These are phyloP conservation scores for Pythium biforme DNA, from an alignment of 352 stramenopile genomes.

Conservation along the genomic window DNA sequence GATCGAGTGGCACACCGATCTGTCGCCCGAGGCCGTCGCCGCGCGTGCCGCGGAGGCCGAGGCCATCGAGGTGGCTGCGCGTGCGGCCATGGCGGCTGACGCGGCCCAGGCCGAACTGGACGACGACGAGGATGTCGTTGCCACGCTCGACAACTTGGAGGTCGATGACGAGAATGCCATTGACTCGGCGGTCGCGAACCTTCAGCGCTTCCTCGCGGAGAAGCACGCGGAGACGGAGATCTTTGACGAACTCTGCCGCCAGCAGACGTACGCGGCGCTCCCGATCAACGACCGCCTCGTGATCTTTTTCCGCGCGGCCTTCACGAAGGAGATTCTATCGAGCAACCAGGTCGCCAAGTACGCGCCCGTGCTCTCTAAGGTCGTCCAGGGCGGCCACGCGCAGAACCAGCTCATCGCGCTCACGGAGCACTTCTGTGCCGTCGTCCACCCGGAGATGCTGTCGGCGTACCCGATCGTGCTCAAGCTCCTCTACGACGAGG, in stretches of 20 bases:
- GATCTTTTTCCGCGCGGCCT: conserved; percentile 91
- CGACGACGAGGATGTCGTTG: conserved; percentile 54
- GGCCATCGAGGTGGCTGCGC: conserved; percentile 75
- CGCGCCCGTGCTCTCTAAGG: conserved; percentile 80
- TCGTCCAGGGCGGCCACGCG: conserved; percentile 83
- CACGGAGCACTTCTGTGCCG: conserved; percentile 88
- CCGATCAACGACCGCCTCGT: conserved; percentile 93
- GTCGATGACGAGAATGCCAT: conserved; percentile 85
- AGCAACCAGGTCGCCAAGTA: conserved; percentile 91
- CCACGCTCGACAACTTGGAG: conserved; percentile 78
- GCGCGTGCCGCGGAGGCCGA: conserved; percentile 79
- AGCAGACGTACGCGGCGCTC: conserved; percentile 91
- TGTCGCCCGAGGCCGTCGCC: conserved; percentile 79
- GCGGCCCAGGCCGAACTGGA: conserved; percentile 23
- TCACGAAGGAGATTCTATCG: conserved; percentile 89
- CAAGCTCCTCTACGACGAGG: conserved; percentile 97
- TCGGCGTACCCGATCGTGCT: conserved; percentile 92
- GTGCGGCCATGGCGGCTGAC: conserved; percentile 60
- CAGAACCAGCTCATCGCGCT: conserved; percentile 93
- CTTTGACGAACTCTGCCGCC: conserved; percentile 90
- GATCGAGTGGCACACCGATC: conserved; percentile 84
- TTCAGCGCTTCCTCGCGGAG: conserved; percentile 55
- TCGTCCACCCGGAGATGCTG: conserved; percentile 79
- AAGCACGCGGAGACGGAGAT: conserved; percentile 59
- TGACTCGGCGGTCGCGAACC: conserved; percentile 64